Base-by-base conservation (phyloP, 1,139 yeast genomes). In the Scheffersomyces parashehatae region DNA sequence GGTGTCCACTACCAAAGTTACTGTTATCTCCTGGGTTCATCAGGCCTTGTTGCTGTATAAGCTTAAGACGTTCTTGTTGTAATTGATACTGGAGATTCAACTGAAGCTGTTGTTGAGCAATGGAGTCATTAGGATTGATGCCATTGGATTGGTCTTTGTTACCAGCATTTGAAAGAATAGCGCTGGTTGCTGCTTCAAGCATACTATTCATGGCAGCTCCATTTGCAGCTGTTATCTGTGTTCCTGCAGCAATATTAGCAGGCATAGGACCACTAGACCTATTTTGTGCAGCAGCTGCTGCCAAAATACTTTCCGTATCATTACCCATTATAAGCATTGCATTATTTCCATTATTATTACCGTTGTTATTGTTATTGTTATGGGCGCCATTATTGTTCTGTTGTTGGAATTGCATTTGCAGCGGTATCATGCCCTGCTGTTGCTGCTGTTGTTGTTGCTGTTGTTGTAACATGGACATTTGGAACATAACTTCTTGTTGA, bases 31-130 rank as follows among this genome's bases (percentile, higher is more conserved):
- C 13, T 30, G 34, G 10, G 11, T 30, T 14, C 13, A 30, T 30
- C 15, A 20, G 35, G n/a, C 24, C 35, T 28, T 48, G 54, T 32
- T 50, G 54, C 41, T 52, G 54, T 39, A 47, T 35, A n/a, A 47
- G 45, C 41, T 53, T 52, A 36, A 53, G 37, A 24, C 54, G 40
- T 34, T 53, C 48, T 30, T 52, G 55, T 36, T 51, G 54, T 36
- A 52, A 38, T 37, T 52, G 56, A 36, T 45, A 47, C 38, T 46
- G 54, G 13, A 51, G 31, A 15, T 48, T 46, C 35, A 48, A 36
- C 41, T 44, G 47, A 29, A 37, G 38, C 28, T 44, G 47, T 41
- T 52, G 55, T 29, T 49, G 48, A 12, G 41, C 38, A 7, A 40
- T 37, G 33, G 39, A 31, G 24, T 33, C 38, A 13, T n/a, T 36